A percentile compares a stretch with the other conserved stretches of the same genome.
These are phyloP conservation scores for Saccharomycopsis capsularis DNA, from an alignment of 805 yeast genomes.

Conservation along the genomic window DNA sequence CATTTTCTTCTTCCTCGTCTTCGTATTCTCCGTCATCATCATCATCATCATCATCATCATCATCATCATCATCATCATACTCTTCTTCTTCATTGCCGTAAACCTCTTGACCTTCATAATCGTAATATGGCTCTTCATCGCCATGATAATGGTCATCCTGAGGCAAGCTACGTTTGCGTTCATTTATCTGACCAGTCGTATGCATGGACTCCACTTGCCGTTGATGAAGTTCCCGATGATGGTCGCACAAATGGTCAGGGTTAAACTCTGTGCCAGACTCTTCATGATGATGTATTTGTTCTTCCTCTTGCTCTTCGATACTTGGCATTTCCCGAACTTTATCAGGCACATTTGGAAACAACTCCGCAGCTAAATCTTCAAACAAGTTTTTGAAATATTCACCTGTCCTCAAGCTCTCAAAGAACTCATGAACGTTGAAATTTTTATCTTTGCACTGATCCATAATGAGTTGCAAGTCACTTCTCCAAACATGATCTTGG, in stretches of 20 bases:
- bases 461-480: background rate
- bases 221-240: background rate
- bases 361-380: background rate
- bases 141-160: background rate
- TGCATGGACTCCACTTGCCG: background rate
- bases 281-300: background rate
- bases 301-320: background rate
- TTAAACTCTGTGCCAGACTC: background rate
- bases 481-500: background rate
- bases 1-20: constrained; percentile 23
- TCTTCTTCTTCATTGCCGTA: constrained; percentile 11
- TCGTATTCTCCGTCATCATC: background rate
- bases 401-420: background rate
- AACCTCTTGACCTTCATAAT: constrained; percentile 11
- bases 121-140: constrained; percentile 4
- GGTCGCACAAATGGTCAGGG: too few species aligned
- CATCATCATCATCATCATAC: background rate
- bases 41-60: background rate
- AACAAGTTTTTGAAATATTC: background rate
- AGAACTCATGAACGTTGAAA: background rate
- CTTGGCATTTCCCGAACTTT: too few species aligned
- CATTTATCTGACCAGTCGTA: too few species aligned
- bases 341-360: too few species aligned
- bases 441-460: background rate
- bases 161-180: background rate